A percentile compares a stretch with the other conserved stretches of the same genome.
Conservation (phyloP, 257 asterid species). For the Cinchona pubescens region DNA sequence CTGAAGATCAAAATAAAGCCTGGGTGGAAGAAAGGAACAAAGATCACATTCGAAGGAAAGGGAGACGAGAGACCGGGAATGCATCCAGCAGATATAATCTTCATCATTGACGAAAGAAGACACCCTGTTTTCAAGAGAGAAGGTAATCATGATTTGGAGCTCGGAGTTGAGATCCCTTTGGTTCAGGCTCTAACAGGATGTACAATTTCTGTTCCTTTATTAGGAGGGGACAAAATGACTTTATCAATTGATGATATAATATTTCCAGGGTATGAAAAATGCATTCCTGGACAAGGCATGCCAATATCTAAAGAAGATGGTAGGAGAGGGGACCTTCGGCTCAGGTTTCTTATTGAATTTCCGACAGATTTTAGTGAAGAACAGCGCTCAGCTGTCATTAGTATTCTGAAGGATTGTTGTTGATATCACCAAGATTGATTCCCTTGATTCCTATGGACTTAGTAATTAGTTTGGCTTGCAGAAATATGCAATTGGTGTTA, state of each 20-base stretch:
- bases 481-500: slow-evolving; percentile 13
- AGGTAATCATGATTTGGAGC: slow-evolving; percentile 73
- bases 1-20: slow-evolving; percentile 68
- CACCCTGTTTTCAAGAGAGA: slow-evolving; percentile 62
- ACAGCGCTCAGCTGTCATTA: slow-evolving; percentile 49
- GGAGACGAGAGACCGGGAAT: slow-evolving; percentile 85
- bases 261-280: slow-evolving; percentile 72
- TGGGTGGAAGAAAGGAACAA: slow-evolving; percentile 91
- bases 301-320: slow-evolving; percentile 48
- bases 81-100: slow-evolving; percentile 80
- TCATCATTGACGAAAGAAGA: slow-evolving; percentile 64
- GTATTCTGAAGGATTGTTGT: slow-evolving; percentile 47
- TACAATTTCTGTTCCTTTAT: slow-evolving; percentile 54
- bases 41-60: slow-evolving; percentile 86
- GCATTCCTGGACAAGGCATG: slow-evolving; percentile 82
- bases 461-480: background rate
- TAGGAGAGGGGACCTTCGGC: slow-evolving; percentile 67
- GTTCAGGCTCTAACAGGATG: slow-evolving; percentile 87
- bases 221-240: slow-evolving; percentile 63
- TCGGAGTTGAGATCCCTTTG: slow-evolving; percentile 81
- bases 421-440: slow-evolving; percentile 17
- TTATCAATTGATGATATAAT: slow-evolving; percentile 55
- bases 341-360: slow-evolving; percentile 70
- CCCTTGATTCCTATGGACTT: background rate
- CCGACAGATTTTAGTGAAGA: slow-evolving; percentile 55